Evolutionary conservation across 1,284 basidiomycete species (phyloP).

Genomic region (Trametes pubescens): DNA sequence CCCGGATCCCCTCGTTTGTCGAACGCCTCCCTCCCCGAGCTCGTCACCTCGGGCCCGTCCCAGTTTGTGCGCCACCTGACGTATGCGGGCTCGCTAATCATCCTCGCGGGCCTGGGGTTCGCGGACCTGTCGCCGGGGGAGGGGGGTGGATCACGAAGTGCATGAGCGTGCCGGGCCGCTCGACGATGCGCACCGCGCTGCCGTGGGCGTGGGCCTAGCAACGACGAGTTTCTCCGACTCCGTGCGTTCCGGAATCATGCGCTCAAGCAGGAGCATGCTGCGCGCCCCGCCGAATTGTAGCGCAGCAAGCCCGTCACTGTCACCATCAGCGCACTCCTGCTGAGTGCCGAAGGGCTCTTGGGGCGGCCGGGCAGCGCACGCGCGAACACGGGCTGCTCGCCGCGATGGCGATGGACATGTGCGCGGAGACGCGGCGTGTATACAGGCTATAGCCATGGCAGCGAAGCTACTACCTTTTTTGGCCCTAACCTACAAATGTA

Average conservation of each 20-base stretch:
- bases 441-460: slow-evolving; percentile 58
- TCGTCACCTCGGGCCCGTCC: slow-evolving; percentile 64
- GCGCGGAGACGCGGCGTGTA: slow-evolving; percentile 52
- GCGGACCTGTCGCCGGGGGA: slow-evolving; percentile 58
- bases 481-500: too few relatives aligned
- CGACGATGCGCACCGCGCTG: slow-evolving; percentile 15
- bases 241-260: slow-evolving; percentile 50
- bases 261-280: slow-evolving; percentile 50
- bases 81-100: slow-evolving; percentile 41
- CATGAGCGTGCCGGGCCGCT: slow-evolving; percentile 40
- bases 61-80: slow-evolving; percentile 52
- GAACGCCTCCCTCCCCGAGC: slow-evolving; percentile 33
- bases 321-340: slow-evolving; percentile 36
- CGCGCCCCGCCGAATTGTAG: slow-evolving; percentile 47
- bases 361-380: slow-evolving; percentile 31
- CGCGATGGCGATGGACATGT: slow-evolving; percentile 51
- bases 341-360: slow-evolving; percentile 17
- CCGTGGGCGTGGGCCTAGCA: slow-evolving; percentile 38
- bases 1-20: slow-evolving; percentile 29
- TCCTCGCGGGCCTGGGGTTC: slow-evolving; percentile 59
- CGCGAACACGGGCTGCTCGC: slow-evolving; percentile 44
- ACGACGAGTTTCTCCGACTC: slow-evolving; percentile 42
- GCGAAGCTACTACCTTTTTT: too few relatives aligned
- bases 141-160: slow-evolving; percentile 60
- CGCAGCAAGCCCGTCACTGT: slow-evolving; percentile 40